Evolutionary conservation across 371 early-diverging fungal genomes (phyloP).

Genomic region (Haplosporangium sp.): DNA sequence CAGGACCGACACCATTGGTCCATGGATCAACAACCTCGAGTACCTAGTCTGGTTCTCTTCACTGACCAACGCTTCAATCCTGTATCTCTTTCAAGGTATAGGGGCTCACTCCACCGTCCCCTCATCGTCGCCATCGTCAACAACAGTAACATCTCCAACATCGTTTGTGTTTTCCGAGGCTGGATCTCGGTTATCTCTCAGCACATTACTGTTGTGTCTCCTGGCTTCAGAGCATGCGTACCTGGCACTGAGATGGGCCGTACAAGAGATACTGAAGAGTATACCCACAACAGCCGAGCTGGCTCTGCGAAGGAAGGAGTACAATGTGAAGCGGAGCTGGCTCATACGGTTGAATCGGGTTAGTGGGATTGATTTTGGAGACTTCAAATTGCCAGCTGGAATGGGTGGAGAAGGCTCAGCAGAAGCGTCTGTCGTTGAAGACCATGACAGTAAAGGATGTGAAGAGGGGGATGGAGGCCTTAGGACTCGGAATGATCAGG

Average conservation of each 20-base stretch:
- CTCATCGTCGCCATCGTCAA: neutral
- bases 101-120: constrained; percentile 5
- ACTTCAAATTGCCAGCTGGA: neutral
- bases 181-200: constrained; percentile 46
- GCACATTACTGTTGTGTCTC: constrained; percentile 29
- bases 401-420: neutral
- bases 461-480: neutral
- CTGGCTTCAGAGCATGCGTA: constrained; percentile 39
- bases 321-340: constrained; percentile 36
- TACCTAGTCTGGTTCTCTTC: constrained; percentile 76
- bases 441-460: neutral
- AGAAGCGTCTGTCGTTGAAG: neutral
- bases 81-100: constrained; percentile 69
- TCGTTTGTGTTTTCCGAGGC: constrained; percentile 44
- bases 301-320: constrained; percentile 24
- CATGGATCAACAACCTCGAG: constrained; percentile 83
- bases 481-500: neutral
- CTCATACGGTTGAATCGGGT: constrained; percentile 22
- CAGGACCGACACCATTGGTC: constrained; percentile 84
- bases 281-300: constrained; percentile 36
- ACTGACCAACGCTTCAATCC: constrained; percentile 77
- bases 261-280: constrained; percentile 20
- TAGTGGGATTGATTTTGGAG: constrained; percentile 5
- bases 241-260: constrained; percentile 19
- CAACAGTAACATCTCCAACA: too few relatives aligned